Conservation (phyloP, 371 early-diverging fungal species). For the Rhizomucor miehei region DNA sequence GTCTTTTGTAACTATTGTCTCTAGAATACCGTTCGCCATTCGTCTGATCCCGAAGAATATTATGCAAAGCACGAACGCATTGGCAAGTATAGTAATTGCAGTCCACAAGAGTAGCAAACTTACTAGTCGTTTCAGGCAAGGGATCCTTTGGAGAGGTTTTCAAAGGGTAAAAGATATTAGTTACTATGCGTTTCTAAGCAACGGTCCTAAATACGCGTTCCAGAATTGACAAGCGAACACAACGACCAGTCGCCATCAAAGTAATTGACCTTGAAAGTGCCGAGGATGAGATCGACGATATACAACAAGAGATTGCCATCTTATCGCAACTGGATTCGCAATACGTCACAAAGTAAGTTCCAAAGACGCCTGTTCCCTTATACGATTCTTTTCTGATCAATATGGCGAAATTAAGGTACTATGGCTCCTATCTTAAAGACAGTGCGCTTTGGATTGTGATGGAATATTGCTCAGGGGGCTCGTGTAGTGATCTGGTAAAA, state of each 20-base stretch:
- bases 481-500: conserved; percentile 83
- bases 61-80: conserved; percentile 71
- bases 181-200: background rate
- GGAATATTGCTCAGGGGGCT: conserved; percentile 92
- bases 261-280: conserved; percentile 91
- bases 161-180: conserved; percentile 65
- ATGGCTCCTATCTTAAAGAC: conserved; percentile 80
- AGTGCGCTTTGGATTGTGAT: conserved; percentile 90
- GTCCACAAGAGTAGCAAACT: conserved; percentile 1
- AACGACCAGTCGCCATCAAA: conserved; percentile 88
- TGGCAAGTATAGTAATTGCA: conserved; percentile 28
- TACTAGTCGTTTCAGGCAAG: conserved; percentile 50
- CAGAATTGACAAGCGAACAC: conserved; percentile 74
- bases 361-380: background rate
- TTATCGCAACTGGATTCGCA: conserved; percentile 92
- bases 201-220: conserved; percentile 5
- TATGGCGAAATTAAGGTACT: conserved; percentile 53
- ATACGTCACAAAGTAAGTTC: conserved; percentile 80
- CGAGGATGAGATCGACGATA: conserved; percentile 98
- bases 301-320: conserved; percentile 95
- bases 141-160: conserved; percentile 93
- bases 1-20: background rate
- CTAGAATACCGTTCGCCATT: conserved; percentile 32
- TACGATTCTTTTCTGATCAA: conserved; percentile 6
- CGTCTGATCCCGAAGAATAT: conserved; percentile 57